phyloP scores from a whole-genome alignment of 2,329 filamentous ascomycete species.

The Curvularia lunata region DNA sequence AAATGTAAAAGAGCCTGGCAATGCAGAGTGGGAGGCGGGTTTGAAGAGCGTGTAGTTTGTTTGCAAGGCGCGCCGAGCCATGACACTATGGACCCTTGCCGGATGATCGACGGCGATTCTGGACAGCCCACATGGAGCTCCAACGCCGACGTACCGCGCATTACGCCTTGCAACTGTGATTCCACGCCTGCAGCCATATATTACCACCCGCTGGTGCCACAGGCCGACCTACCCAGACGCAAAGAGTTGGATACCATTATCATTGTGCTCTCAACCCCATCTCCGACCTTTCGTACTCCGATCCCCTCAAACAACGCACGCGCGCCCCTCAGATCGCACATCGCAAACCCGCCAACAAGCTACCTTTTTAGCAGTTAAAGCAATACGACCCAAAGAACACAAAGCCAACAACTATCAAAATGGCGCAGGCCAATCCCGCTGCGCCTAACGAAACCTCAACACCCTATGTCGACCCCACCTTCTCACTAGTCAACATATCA shows the following conservation, averaged over 20 bases:
- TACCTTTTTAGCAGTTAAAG: neutral
- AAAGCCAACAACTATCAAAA: neutral
- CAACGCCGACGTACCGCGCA: conserved; percentile 7
- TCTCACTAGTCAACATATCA: conserved; percentile 79
- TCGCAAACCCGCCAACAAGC: neutral
- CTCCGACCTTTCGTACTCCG: too few species aligned
- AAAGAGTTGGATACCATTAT: too few species aligned
- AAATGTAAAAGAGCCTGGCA: neutral
- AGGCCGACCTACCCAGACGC: neutral
- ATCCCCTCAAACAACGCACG: neutral
- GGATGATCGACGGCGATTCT: conserved; percentile 19
- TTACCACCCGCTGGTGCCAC: neutral
- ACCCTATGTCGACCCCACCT: conserved; percentile 70
- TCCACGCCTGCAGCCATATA: conserved; percentile 1
- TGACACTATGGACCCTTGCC: conserved; percentile 20
- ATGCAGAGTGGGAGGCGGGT: neutral
- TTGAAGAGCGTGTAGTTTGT: neutral
- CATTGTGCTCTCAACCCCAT: neutral
- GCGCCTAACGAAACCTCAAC: conserved; percentile 25
- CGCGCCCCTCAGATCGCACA: neutral
- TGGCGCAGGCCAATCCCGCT: conserved; percentile 24
- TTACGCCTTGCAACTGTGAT: neutral
- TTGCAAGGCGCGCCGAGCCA: conserved; percentile 13
- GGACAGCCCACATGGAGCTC: conserved; percentile 7
- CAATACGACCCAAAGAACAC: neutral